These are phyloP conservation scores for Leavenworthia alabamica DNA, from an alignment of 345 rosid genomes.

Conservation along the genomic window DNA sequence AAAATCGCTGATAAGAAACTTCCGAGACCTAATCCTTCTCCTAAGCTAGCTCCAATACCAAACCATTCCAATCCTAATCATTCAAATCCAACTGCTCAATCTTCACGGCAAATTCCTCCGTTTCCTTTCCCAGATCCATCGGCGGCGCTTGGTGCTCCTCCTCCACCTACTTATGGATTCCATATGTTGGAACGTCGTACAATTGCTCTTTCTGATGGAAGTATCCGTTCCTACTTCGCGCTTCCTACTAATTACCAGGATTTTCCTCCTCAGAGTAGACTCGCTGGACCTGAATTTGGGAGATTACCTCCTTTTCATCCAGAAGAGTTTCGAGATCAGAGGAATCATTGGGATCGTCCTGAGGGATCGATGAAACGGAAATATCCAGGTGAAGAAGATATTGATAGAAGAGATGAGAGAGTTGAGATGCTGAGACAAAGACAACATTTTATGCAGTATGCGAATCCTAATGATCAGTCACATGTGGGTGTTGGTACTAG, in stretches of 20 bases:
- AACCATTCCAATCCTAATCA: conserved; percentile 31
- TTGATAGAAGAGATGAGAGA: conserved; percentile 33
- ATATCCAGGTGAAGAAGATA: conserved; percentile 44
- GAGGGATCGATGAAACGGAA: conserved; percentile 57
- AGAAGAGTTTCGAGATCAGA: conserved; percentile 45
- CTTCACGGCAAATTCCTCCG: conserved; percentile 24
- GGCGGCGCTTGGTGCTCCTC: conserved; percentile 54
- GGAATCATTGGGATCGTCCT: conserved; percentile 39
- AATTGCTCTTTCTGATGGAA: conserved; percentile 76
- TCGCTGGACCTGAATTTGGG: conserved; percentile 28
- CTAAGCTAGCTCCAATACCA: conserved; percentile 27
- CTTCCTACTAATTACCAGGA: conserved; percentile 89
- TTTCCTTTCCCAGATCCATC: conserved; percentile 49
- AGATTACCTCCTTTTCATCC: conserved; percentile 37
- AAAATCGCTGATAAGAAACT: conserved; percentile 30
- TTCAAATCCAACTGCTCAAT: conserved; percentile 35
- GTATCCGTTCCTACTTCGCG: conserved; percentile 90
- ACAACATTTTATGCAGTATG: conserved; percentile 37
- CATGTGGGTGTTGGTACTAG: conserved; percentile 34
- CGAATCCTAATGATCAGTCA: conserved; percentile 33
- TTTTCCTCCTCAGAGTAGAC: conserved; percentile 37
- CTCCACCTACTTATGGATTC: conserved; percentile 77
- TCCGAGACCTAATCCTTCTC: conserved; percentile 33
- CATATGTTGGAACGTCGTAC: conserved; percentile 94
- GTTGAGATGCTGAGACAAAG: conserved; percentile 39